These are phyloP conservation scores for Myxozyma kluyveri DNA, from an alignment of 805 yeast species.

Conservation along the genomic window DNA sequence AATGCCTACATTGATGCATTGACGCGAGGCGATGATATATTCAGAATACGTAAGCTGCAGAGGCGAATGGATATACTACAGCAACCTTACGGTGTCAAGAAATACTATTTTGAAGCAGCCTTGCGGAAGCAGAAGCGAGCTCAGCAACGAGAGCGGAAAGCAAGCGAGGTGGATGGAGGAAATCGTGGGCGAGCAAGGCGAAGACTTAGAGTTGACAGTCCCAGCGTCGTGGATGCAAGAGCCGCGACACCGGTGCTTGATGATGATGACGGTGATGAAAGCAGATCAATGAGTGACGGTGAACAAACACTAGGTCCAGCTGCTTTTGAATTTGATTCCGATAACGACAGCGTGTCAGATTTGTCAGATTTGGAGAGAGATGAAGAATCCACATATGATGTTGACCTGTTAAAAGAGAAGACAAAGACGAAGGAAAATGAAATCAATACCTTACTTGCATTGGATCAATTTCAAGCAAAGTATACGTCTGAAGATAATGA, in stretches of 20 bases:
- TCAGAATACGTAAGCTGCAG: slow-evolving; percentile 5
- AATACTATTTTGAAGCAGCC: slow-evolving; percentile 3
- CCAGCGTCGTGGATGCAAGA: slow-evolving; percentile 6
- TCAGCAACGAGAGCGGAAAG: not conserved
- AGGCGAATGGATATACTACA: slow-evolving; percentile 12
- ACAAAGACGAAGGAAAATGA: not conserved
- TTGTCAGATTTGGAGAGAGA: not conserved
- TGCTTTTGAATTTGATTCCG: no score
- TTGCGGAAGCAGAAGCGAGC: not conserved
- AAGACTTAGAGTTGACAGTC: slow-evolving; percentile 2
- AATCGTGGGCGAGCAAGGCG: no score
- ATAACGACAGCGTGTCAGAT: not conserved
- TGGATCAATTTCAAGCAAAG: slow-evolving; percentile 33
- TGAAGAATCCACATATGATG: not conserved
- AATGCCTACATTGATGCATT: slow-evolving; percentile 23
- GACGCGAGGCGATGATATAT: slow-evolving; percentile 2
- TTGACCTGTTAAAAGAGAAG: not conserved
- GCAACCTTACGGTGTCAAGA: slow-evolving; percentile 13
- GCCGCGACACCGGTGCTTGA: slow-evolving; percentile 8
- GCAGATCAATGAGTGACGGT: not conserved
- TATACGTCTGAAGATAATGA: slow-evolving; percentile 37
- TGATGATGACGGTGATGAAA: not conserved
- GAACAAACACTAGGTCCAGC: no score
- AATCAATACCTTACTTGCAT: slow-evolving; percentile 5
- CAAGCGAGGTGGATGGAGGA: not conserved